Evolutionary conservation across 345 rosid species (phyloP).

Genomic region (Euphorbia peplus): DNA sequence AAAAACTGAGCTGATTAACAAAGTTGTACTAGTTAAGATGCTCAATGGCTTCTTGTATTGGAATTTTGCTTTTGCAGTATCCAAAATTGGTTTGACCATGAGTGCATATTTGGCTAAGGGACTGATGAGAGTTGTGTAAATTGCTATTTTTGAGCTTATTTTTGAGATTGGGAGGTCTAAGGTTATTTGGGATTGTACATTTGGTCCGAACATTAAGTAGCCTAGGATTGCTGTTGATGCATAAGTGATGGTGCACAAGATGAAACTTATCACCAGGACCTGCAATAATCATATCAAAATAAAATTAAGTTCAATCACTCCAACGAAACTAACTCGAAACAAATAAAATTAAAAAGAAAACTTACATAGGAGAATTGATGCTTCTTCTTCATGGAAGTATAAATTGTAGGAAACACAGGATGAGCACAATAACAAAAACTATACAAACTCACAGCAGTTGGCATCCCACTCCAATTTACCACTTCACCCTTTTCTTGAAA

Average conservation of each 20-base stretch:
- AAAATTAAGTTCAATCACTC: no score
- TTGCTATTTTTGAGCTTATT: constrained; percentile 22
- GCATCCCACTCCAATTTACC: constrained; percentile 51
- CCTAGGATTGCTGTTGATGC: no score
- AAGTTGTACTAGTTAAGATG: constrained; percentile 8
- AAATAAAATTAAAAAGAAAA: neutral
- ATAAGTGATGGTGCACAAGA: no score
- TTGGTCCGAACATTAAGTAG: no score
- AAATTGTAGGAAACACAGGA: constrained; percentile 82
- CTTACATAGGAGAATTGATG: constrained; percentile 82
- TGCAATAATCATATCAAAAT: no score
- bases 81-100: constrained; percentile 21
- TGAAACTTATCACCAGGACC: no score
- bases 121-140: constrained; percentile 21
- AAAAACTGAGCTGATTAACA: constrained; percentile 15
- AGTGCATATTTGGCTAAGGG: constrained; percentile 28
- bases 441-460: constrained; percentile 75
- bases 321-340: no score
- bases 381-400: constrained; percentile 72
- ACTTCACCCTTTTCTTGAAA: constrained; percentile 44
- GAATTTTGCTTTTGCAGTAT: constrained; percentile 8
- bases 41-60: constrained; percentile 7
- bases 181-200: no score
- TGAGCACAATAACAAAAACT: constrained; percentile 88
- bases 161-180: no score